phyloP scores from a whole-genome alignment of 352 stramenopile genomes.

The Pythium dissimile region DNA sequence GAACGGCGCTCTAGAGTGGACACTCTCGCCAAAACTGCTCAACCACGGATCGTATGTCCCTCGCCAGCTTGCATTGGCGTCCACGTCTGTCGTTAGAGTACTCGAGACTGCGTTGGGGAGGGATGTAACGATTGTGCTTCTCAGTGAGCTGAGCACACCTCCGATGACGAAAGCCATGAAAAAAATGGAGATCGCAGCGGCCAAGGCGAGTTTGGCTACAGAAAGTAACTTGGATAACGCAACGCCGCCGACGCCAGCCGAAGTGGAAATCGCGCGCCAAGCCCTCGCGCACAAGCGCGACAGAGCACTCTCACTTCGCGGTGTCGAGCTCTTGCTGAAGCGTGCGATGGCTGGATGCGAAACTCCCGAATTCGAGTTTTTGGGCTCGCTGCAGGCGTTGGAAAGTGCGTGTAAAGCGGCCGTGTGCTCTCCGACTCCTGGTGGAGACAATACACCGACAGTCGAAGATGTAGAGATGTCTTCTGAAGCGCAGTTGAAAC shows the following conservation, averaged over 20 bases:
- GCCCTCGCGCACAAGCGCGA: conserved; percentile 7
- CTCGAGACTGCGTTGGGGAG: conserved; percentile 3
- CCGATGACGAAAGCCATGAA: conserved; percentile 45
- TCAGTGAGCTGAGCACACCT: conserved; percentile 46
- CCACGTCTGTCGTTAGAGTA: conserved; percentile 26
- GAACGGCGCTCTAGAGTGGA: conserved; percentile 28
- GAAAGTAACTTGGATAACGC: neutral
- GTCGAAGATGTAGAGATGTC: too few species aligned
- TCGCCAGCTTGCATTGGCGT: conserved; percentile 25
- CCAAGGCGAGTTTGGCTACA: neutral
- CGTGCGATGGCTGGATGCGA: conserved; percentile 17
- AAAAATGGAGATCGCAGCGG: conserved; percentile 21
- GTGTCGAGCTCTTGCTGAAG: conserved; percentile 32
- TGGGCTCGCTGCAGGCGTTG: conserved; percentile 14
- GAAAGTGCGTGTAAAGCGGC: neutral
- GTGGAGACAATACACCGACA: too few species aligned
- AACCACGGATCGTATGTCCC: conserved; percentile 44
- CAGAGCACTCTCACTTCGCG: conserved; percentile 27
- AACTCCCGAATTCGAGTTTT: conserved; percentile 35
- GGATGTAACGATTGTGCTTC: conserved; percentile 32
- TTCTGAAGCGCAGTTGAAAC: too few species aligned
- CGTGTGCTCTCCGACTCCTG: neutral
- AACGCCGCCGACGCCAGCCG: conserved; percentile 9
- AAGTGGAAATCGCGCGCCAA: conserved; percentile 17
- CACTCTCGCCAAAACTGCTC: conserved; percentile 39